These are phyloP conservation scores for Aspergillus coremiiformis DNA, from an alignment of 495 filamentous ascomycete genomes.

Conservation along the genomic window DNA sequence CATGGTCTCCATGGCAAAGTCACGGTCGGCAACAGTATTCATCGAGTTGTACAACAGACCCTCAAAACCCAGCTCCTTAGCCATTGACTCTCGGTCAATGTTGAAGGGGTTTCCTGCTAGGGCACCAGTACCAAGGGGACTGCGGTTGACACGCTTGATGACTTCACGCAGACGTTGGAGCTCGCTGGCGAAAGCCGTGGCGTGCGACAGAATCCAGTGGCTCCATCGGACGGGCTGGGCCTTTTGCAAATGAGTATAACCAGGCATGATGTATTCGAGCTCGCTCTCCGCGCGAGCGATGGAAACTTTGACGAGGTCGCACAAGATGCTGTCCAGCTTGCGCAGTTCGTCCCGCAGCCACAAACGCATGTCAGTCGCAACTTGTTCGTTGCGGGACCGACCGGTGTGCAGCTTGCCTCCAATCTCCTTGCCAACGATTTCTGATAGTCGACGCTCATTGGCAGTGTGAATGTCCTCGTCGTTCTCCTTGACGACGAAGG, in stretches of 20 bases:
- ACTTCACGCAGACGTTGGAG: conserved; percentile 74
- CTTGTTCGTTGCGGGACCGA: conserved; percentile 86
- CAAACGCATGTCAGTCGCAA: conserved; percentile 87
- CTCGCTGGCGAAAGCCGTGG: conserved; percentile 65
- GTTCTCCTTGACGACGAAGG: conserved; percentile 40
- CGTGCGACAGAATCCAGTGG: conserved; percentile 81
- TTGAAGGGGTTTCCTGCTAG: conserved; percentile 88
- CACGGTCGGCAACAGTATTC: conserved; percentile 75
- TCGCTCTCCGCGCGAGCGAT: conserved; percentile 70
- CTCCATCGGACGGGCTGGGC: conserved; percentile 86
- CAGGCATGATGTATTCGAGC: conserved; percentile 56
- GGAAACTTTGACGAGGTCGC: conserved; percentile 63
- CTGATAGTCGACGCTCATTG: conserved; percentile 83
- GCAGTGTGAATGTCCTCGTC: conserved; percentile 79
- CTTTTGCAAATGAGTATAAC: conserved; percentile 87
- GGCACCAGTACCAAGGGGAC: conserved; percentile 77
- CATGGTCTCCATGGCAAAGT: conserved; percentile 85
- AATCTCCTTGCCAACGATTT: conserved; percentile 80
- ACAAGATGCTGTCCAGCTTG: conserved; percentile 60
- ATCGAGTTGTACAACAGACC: conserved; percentile 77
- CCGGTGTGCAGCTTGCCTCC: conserved; percentile 93
- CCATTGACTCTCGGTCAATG: conserved; percentile 84
- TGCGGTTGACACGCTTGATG: conserved; percentile 64
- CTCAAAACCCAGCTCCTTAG: conserved; percentile 81
- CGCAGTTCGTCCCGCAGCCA: conserved; percentile 79